Evolutionary conservation across 345 rosid genomes (phyloP), one percentile per base, ranked within the genome.

Genomic region (Stellera chamaejasme): DNA sequence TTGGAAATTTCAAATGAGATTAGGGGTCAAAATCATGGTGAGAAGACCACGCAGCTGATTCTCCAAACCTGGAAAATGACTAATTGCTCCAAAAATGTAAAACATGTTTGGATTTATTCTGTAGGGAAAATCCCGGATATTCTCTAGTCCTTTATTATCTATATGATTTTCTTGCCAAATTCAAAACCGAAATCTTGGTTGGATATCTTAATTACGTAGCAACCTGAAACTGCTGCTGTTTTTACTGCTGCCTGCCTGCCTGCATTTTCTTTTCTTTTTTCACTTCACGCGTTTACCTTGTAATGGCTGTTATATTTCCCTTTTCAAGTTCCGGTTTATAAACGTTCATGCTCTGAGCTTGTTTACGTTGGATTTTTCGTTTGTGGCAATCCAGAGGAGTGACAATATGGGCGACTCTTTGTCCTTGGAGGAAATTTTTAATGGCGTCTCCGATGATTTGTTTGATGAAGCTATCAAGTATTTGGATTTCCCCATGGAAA

Each of bases 401-500:
- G 69, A 55, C 54, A 65, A 46, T 44, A 67, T 75, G 76, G 65
- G 16, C 50, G 70, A 63, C 56, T 72, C 88, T 56, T 77, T 82
- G 86, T 71, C 70, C 23, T 60, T 72, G 27, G 88, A 79, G 45
- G 78, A 72, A 48, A 75, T 82, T 27, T 66, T 84, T 27, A 67
- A 72, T 46, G 79, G 78, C 14, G 63, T 73, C 12, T 47, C 79
- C 0, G 97, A 82, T 66, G 83, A 78, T 64, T 82, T 82, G 58
- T 77, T 80, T 49, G 83, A 79, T 63, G 79, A 76, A 48, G 70
- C 75, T 58, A 47, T 80, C 52, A 72, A 73, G 57, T 67, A 52
- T n/a, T 27, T 82, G 7, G 89, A 80, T 60, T 69, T 77, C 23
- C 80, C 93, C 2, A 39, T 76, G 48, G 94, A 82, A 67, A 86